A percentile compares a stretch with the other conserved stretches of the same genome.
Conservation (phyloP, 306 rosid genomes). For the Castanospermum australe region DNA sequence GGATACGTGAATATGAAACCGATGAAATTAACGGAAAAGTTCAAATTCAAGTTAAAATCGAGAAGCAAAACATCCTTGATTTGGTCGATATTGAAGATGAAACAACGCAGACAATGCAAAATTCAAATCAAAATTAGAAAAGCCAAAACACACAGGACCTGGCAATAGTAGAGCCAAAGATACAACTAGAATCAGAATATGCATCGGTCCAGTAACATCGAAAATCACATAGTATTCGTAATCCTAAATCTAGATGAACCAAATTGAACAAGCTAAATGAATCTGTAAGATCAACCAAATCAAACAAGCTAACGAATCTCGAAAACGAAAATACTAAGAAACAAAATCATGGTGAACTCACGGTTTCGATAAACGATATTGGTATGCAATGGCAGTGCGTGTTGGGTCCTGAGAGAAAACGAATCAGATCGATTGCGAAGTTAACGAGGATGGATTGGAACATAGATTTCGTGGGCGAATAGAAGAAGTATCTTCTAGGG, state of each 20-base stretch:
- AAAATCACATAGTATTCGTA: background rate
- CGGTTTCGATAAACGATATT: background rate
- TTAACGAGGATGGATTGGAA: background rate
- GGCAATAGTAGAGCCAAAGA: background rate
- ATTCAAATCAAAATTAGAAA: background rate
- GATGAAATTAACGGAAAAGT: background rate
- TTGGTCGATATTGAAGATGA: background rate
- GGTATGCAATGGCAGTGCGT: background rate
- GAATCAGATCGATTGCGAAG: background rate
- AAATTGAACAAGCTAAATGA: background rate
- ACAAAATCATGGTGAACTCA: constrained; percentile 9
- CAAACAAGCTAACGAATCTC: background rate
- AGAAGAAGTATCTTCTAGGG: background rate
- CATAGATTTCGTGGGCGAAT: background rate
- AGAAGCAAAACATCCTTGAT: background rate
- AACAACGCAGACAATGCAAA: background rate
- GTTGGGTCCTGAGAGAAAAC: background rate
- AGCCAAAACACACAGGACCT: background rate
- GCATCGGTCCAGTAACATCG: background rate
- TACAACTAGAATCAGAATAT: background rate
- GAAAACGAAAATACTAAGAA: too few species aligned
- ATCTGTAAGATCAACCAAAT: background rate
- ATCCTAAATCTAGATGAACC: background rate
- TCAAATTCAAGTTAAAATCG: background rate
- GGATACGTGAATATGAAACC: background rate